Evolutionary conservation across 2,329 filamentous ascomycete genomes (phyloP), one percentile per base, ranked within the genome.

Genomic region (Furcasterigmium sp.): DNA sequence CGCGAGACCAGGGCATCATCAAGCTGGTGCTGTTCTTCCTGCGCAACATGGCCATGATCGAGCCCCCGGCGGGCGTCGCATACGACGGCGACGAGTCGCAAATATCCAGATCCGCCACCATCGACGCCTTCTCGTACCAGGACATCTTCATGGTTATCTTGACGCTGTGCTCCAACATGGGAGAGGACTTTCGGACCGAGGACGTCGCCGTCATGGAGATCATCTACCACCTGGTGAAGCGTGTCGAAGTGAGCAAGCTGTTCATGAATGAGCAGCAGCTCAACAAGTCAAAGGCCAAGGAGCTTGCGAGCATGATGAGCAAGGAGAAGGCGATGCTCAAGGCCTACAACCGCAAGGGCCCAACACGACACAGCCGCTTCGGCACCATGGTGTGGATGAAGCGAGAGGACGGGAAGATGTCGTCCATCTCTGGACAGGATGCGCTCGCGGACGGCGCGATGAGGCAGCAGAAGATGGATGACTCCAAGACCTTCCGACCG

Each of bases 321-420:
- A 89, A 93, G 56, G 93, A 98, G 64, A 82, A 83, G 3, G 79
- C 83, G n/a, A 87, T 95, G 81, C 73, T 88, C 43, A 81, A 84
- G 53, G 78, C 84, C 39, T 85, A 90, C 54, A 84, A 85, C 42
- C 84, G 82, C 53, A 83, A 83, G 57, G 87, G 86, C 3, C 87
- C 91, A 0, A 91, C 89, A 3, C 75, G 93, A 38, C 93, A 98
- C 63, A 95, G 91, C 53, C 80, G 93, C 26, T 98, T 97, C 56
- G 93, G 93, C 3, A 95, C 91, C 10, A 97, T 97, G 87, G 82
- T 96, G 26, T 97, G 91, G 91, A 81, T 98, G 29, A 89, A 95
- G 67, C 76, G 91, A 44, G 86, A 90, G 39, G 85, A 91, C 53
- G 82, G 85, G 40, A 91, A 91, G 56, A 79, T 93, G 54, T 85